These are phyloP conservation scores for Novakomyces olei DNA, from an alignment of 805 yeast species.

Conservation along the genomic window DNA sequence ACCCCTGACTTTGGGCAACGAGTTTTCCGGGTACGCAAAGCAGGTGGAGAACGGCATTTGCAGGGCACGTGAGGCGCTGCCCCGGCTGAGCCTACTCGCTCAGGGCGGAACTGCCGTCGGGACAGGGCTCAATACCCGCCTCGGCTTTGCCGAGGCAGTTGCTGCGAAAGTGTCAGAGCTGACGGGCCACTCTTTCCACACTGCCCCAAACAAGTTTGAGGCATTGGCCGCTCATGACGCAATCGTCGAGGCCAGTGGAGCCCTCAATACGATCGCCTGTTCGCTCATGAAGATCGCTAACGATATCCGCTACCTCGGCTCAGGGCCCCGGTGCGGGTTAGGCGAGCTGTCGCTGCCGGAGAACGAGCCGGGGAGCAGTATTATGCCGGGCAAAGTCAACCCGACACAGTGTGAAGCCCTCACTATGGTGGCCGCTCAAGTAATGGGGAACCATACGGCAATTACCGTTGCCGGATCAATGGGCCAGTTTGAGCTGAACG, in stretches of 20 bases:
- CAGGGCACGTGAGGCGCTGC: constrained; percentile 58
- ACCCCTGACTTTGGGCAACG: constrained; percentile 93
- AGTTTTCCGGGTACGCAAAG: constrained; percentile 87
- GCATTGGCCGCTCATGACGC: constrained; percentile 99
- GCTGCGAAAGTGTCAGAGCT: constrained; percentile 69
- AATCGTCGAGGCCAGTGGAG: constrained; percentile 91
- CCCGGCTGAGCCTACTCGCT: constrained; percentile 61
- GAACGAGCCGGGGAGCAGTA: constrained; percentile 97
- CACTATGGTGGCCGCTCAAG: constrained; percentile 96
- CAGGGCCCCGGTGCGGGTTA: constrained; percentile 98
- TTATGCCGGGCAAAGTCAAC: constrained; percentile 99
- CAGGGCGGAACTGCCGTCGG: constrained; percentile 99
- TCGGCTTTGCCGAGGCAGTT: constrained; percentile 69
- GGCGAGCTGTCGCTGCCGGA: constrained; percentile 90
- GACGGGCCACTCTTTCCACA: constrained; percentile 71
- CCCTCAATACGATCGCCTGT: constrained; percentile 81
- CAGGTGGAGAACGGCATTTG: constrained; percentile 79
- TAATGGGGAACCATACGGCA: constrained; percentile 86
- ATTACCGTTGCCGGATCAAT: constrained; percentile 96
- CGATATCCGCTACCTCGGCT: constrained; percentile 93
- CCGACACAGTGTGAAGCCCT: constrained; percentile 98
- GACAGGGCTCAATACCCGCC: constrained; percentile 85
- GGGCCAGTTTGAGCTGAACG: constrained; percentile 96
- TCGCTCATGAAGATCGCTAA: constrained; percentile 91
- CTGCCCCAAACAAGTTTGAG: constrained; percentile 98